Evolutionary conservation across 106 monocot species (phyloP).

Genomic region (Vanilla planifolia): DNA sequence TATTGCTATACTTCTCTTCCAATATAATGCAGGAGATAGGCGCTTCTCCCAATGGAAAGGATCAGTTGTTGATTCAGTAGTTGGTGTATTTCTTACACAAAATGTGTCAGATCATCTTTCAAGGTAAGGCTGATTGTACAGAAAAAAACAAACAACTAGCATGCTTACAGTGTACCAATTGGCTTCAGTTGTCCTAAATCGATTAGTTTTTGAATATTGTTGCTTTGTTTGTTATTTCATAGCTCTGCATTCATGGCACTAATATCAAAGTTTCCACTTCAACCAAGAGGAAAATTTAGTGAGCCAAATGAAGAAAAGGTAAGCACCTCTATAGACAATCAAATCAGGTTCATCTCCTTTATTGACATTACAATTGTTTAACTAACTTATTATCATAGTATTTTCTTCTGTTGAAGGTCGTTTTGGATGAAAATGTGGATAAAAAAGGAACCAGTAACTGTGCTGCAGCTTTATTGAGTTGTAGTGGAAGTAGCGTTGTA

Average conservation of each 20-base stretch:
- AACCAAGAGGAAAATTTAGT: slow-evolving; percentile 5
- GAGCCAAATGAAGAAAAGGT: slow-evolving; percentile 12
- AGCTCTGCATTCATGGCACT: slow-evolving; percentile 96
- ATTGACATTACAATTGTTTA: slow-evolving; percentile 14
- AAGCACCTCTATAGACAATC: slow-evolving; percentile 5
- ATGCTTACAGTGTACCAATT: neutral
- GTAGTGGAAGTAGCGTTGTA: slow-evolving; percentile 4
- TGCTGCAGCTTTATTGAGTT: slow-evolving; percentile 23
- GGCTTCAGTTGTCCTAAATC: no score
- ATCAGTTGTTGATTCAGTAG: slow-evolving; percentile 74
- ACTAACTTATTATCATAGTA: slow-evolving; percentile 22
- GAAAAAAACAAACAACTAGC: neutral
- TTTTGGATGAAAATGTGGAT: slow-evolving; percentile 8
- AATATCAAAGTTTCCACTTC: slow-evolving; percentile 65
- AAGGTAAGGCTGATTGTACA: slow-evolving; percentile 26
- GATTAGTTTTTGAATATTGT: no score
- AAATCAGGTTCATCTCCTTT: slow-evolving; percentile 9
- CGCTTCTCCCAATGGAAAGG: slow-evolving; percentile 72
- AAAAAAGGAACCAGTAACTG: slow-evolving; percentile 25
- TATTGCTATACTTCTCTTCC: neutral
- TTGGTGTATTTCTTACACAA: slow-evolving; percentile 77
- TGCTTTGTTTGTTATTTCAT: slow-evolving; percentile 9
- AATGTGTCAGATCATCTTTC: slow-evolving; percentile 85
- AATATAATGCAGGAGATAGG: slow-evolving; percentile 41
- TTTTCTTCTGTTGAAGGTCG: slow-evolving; percentile 4